A percentile compares a stretch with the other conserved stretches of the same genome.
Evolutionary conservation across 2,329 filamentous ascomycete genomes (phyloP).

Genomic region (Parastagonospora avenae): DNA sequence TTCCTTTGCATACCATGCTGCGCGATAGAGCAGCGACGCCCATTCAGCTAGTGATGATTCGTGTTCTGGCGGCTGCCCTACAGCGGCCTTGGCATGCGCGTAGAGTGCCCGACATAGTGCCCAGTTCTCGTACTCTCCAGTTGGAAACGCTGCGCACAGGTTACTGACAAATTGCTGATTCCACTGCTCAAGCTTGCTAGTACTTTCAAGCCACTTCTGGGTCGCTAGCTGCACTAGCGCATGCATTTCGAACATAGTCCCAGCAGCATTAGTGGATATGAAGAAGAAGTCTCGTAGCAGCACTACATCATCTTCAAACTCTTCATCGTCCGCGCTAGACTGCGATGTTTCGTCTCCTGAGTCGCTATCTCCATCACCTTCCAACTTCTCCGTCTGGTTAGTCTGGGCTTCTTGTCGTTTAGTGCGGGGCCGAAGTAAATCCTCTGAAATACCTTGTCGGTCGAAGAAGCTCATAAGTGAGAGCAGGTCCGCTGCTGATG

Average conservation of each 20-base stretch:
- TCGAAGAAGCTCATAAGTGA: slow-evolving; percentile 57
- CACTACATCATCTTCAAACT: slow-evolving; percentile 37
- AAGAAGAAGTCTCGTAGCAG: slow-evolving; percentile 48
- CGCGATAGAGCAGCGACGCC: too few relatives aligned
- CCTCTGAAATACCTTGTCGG: slow-evolving; percentile 48
- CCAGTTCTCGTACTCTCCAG: slow-evolving; percentile 9
- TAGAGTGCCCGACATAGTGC: slow-evolving; percentile 4
- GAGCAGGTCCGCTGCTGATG: slow-evolving; percentile 50
- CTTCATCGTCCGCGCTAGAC: too few relatives aligned
- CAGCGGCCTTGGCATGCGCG: slow-evolving; percentile 8
- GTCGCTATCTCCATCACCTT: too few relatives aligned
- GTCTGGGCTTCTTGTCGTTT: too few relatives aligned
- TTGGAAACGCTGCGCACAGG: slow-evolving; percentile 8
- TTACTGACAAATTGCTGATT: slow-evolving; percentile 14
- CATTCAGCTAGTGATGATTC: too few relatives aligned
- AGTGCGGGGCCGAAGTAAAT: neutral
- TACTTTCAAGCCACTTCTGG: slow-evolving; percentile 15
- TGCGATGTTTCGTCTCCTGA: too few relatives aligned
- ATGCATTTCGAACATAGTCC: slow-evolving; percentile 50
- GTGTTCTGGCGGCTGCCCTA: neutral
- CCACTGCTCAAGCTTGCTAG: slow-evolving; percentile 32
- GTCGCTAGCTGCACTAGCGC: slow-evolving; percentile 47
- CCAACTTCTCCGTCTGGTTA: too few relatives aligned
- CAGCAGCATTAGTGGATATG: slow-evolving; percentile 27
- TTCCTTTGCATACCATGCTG: too few relatives aligned